Base-by-base conservation (phyloP, 208 protist genomes). In the Acanthamoeba quina region DNA sequence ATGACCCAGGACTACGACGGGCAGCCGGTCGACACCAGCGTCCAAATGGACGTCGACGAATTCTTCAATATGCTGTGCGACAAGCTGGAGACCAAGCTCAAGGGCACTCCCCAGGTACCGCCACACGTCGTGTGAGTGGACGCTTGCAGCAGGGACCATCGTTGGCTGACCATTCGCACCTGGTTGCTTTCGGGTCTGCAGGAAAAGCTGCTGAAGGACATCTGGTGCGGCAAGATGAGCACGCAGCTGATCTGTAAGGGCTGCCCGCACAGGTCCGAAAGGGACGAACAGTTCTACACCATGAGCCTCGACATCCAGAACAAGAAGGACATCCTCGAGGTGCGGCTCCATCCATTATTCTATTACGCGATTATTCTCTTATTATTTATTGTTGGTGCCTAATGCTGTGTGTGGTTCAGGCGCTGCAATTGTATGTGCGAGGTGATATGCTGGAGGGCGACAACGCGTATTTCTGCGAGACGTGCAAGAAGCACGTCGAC, bases 41-140 rank as follows among this genome's bases (percentile, higher is more conserved):
- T 94, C 52, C 96, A 97, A 68, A 97, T 97, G 96, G 96, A 97
- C 88, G 96, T 72, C 6, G 86, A 97, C 66, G 96, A 97, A 78
- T 97, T 97, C 94, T 97, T 96, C 82, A 96, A 97, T 49, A 92
- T 93, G n/a, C n/a, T 97, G 2, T 94, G 96, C 4, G 83, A 94
- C 31, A 95, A 93, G 85, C 44, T 96, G 9, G 95, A 96, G 78
- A n/a, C 31, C 37, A 21, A 92, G 44, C 56, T 96, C 29, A 95
- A 96, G 74, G 92, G 94, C 13, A 95, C 52, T 34, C 49, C 37
- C 34, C 41, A 47, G 41, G 41, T 47, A 47, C 41, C 41, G 9
- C 41, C 41, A 47, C 41, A 37, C 41, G 6, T 47, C 41, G 41
- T 10, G 41, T 47, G 41, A 3, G 41, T 47, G 2, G 41, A 3